phyloP scores from a whole-genome alignment of 2,329 filamentous ascomycete species.

The Anthostomella pinea region DNA sequence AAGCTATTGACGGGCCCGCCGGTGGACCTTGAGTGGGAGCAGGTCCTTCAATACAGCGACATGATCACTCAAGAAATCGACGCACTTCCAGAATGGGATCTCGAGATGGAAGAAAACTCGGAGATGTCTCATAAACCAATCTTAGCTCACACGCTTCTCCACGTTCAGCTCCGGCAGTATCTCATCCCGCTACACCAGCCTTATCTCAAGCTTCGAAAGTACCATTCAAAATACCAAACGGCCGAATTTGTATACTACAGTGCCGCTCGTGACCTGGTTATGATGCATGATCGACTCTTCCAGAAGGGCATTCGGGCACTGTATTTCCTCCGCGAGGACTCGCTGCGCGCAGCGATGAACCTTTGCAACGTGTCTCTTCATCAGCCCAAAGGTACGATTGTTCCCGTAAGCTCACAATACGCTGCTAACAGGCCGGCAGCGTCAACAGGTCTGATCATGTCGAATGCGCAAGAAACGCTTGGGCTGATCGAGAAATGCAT shows the following conservation, averaged over 20 bases:
- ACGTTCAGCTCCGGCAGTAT: constrained; percentile 60
- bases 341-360: constrained; percentile 58
- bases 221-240: constrained; percentile 60
- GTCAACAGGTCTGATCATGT: constrained; percentile 61
- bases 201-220: constrained; percentile 57
- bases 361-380: constrained; percentile 60
- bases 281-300: constrained; percentile 59
- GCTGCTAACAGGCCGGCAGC: constrained; percentile 29
- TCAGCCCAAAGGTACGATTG: constrained; percentile 45
- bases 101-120: constrained; percentile 36
- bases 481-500: constrained; percentile 61
- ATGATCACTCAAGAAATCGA: constrained; percentile 61
- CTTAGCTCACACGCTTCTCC: constrained; percentile 57
- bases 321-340: constrained; percentile 60
- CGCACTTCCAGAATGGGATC: constrained; percentile 55
- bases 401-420: background rate
- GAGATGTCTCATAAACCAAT: constrained; percentile 51
- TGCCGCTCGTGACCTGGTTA: constrained; percentile 57
- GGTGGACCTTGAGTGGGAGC: constrained; percentile 57
- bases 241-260: constrained; percentile 64
- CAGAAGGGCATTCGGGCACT: constrained; percentile 57
- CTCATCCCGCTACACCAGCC: constrained; percentile 61
- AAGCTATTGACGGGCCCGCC: constrained; percentile 53
- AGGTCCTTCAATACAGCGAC: constrained; percentile 60
- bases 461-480: constrained; percentile 58